Evolutionary conservation across 768 basidiomycete genomes (phyloP).

Genomic region (Tricholoma matsutake): DNA sequence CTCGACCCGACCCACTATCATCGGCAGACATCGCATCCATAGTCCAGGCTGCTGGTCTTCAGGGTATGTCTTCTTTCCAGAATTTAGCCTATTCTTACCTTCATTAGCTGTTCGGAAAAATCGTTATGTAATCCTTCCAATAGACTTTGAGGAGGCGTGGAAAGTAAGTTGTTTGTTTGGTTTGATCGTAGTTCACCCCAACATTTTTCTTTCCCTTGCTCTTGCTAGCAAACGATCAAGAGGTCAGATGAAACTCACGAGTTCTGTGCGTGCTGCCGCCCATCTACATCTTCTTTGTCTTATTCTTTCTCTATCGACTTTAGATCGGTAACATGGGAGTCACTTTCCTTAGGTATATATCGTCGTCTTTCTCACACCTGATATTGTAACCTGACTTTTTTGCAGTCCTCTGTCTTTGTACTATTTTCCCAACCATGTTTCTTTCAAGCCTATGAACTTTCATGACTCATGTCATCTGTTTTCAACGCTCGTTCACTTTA

Average conservation of each 20-base stretch:
- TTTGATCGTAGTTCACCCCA: conserved; percentile 29
- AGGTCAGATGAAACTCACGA: conserved; percentile 94
- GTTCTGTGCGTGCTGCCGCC: conserved; percentile 65
- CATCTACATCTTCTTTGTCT: conserved; percentile 11
- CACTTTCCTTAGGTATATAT: conserved; percentile 19
- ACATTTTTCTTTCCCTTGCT: conserved; percentile 30
- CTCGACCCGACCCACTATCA: conserved; percentile 91
- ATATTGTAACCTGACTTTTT: not conserved
- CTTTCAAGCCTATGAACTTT: conserved; percentile 4
- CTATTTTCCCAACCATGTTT: conserved; percentile 14
- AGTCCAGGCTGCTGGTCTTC: conserved; percentile 94
- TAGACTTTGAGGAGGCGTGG: conserved; percentile 99
- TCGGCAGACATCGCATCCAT: conserved; percentile 95
- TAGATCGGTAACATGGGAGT: conserved; percentile 37
- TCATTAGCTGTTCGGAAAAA: conserved; percentile 90
- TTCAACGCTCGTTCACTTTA: conserved; percentile 77
- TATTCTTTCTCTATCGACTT: not conserved
- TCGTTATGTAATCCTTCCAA: conserved; percentile 93
- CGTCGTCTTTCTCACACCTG: not conserved
- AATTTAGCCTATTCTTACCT: not conserved
- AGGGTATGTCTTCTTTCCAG: conserved; percentile 53
- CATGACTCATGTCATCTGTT: not conserved
- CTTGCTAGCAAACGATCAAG: conserved; percentile 89
- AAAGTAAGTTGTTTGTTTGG: conserved; percentile 77
- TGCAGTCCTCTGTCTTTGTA: conserved; percentile 16